A percentile compares a stretch with the other conserved stretches of the same genome.
phyloP scores from a whole-genome alignment of 73 alveolate genomes.

The Paramecium pentaurelia region DNA sequence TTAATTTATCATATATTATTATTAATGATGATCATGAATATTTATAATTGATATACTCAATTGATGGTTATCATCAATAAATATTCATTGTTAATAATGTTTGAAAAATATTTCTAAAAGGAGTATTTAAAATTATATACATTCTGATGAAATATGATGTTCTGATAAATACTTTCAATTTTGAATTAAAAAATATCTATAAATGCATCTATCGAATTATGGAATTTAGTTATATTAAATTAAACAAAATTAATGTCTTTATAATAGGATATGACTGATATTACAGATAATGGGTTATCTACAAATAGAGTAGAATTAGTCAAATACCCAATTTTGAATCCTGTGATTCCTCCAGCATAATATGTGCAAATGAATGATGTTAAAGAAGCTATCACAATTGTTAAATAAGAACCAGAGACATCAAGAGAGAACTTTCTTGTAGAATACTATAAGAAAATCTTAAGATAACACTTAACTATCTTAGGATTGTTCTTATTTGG shows the following conservation, averaged over 20 bases:
- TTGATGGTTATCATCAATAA: not conserved
- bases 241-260: not conserved
- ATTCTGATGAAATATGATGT: not conserved
- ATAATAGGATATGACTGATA: not conserved
- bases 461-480: not conserved
- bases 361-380: not conserved
- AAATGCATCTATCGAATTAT: not conserved
- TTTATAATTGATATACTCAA: not conserved
- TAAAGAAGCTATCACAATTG: not conserved
- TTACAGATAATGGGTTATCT: not conserved
- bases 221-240: not conserved
- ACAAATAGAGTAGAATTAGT: not conserved
- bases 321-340: not conserved
- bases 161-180: not conserved
- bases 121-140: not conserved
- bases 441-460: not conserved
- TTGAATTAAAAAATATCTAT: not conserved
- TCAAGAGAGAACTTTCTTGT: not conserved
- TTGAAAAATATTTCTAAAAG: not conserved
- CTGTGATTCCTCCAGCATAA: not conserved
- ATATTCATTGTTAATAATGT: not conserved
- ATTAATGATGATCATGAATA: not conserved
- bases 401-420: not conserved
- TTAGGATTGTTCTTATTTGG: not conserved
- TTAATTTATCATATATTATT: not conserved